phyloP scores from a whole-genome alignment of 371 early-diverging fungal species.

The Mortierella polycephala region DNA sequence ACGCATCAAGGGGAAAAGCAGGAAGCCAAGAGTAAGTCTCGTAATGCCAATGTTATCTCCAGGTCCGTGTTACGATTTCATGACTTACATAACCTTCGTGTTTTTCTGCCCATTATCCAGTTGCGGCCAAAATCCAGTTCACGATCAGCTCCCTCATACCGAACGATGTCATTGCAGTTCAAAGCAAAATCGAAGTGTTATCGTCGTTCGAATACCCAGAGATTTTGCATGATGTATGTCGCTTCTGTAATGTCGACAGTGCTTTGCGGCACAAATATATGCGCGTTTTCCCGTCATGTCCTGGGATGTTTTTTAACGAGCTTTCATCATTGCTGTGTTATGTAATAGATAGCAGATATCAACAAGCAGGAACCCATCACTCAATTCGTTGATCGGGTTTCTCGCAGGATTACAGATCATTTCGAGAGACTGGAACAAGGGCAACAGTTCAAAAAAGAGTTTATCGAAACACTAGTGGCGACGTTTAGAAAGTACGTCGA shows the following conservation, averaged over 20 bases:
- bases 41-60: neutral
- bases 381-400: slow-evolving; percentile 19
- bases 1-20: slow-evolving; percentile 7
- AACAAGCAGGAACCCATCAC: slow-evolving; percentile 30
- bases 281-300: neutral
- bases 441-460: slow-evolving; percentile 21
- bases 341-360: slow-evolving; percentile 27
- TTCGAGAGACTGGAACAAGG: slow-evolving; percentile 15
- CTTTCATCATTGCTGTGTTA: neutral
- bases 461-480: slow-evolving; percentile 21
- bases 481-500: slow-evolving; percentile 31
- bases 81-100: neutral
- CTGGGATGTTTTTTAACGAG: neutral
- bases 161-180: slow-evolving; percentile 28
- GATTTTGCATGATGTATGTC: slow-evolving; percentile 26
- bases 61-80: neutral
- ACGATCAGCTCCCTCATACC: slow-evolving; percentile 37
- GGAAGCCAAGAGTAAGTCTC: slow-evolving; percentile 25
- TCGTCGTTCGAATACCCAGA: slow-evolving; percentile 30
- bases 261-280: neutral
- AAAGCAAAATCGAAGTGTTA: slow-evolving; percentile 38
- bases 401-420: slow-evolving; percentile 13
- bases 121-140: slow-evolving; percentile 45
- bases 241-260: neutral
- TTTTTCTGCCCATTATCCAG: neutral